A percentile compares a stretch with the other conserved stretches of the same genome.
These are phyloP conservation scores for Testicularia cyperi DNA, from an alignment of 1,284 basidiomycete genomes.

Conservation along the genomic window DNA sequence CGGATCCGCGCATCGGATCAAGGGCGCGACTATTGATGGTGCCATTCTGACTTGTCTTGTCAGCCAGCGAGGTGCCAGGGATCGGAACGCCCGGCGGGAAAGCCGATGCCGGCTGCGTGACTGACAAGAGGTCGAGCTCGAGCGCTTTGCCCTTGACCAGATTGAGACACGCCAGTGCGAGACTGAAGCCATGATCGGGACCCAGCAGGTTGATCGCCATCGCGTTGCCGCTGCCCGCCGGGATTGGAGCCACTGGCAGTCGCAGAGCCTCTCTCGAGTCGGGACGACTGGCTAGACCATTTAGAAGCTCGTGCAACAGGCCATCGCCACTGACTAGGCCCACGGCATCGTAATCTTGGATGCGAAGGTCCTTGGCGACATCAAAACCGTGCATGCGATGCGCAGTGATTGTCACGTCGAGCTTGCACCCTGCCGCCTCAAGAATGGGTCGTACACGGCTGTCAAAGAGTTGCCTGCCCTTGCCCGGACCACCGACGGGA, in stretches of 20 bases:
- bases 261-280: slow-evolving; percentile 72
- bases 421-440: slow-evolving; percentile 71
- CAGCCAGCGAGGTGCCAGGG: slow-evolving; percentile 5
- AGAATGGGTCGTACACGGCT: slow-evolving; percentile 77
- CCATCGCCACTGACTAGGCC: slow-evolving; percentile 88
- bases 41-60: slow-evolving; percentile 1
- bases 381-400: slow-evolving; percentile 72
- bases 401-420: slow-evolving; percentile 67
- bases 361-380: slow-evolving; percentile 68
- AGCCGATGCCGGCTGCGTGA: slow-evolving; percentile 67
- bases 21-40: slow-evolving; percentile 10
- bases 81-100: slow-evolving; percentile 27
- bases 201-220: slow-evolving; percentile 72
- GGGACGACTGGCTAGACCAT: slow-evolving; percentile 77
- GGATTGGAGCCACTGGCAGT: slow-evolving; percentile 80
- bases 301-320: slow-evolving; percentile 84
- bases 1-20: slow-evolving; percentile 10
- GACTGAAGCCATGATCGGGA: slow-evolving; percentile 48
- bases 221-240: slow-evolving; percentile 83
- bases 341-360: slow-evolving; percentile 69
- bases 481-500: slow-evolving; percentile 82
- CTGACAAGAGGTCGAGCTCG: slow-evolving; percentile 77
- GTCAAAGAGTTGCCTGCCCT: slow-evolving; percentile 68
- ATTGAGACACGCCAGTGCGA: slow-evolving; percentile 72
- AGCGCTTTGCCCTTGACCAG: slow-evolving; percentile 78